Conservation (phyloP, 257 asterid species). For the Solanum bulbocastanum region DNA sequence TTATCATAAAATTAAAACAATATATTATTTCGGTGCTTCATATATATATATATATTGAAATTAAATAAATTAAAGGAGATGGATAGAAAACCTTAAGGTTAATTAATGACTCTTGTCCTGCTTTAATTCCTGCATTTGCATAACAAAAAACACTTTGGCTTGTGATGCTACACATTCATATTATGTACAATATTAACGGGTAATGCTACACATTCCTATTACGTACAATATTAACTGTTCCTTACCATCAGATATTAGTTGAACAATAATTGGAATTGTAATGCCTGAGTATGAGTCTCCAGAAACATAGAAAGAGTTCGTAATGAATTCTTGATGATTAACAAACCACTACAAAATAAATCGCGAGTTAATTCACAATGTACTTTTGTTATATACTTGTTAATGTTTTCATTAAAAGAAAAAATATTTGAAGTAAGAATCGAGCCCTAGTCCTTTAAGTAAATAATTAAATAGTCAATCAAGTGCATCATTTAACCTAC, state of each 20-base stretch:
- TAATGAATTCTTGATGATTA: constrained; percentile 13
- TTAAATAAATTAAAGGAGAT: background rate
- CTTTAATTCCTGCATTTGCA: constrained; percentile 20
- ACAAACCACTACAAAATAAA: constrained; percentile 27
- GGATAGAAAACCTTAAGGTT: constrained; percentile 15
- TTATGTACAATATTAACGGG: no score
- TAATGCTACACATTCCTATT: background rate
- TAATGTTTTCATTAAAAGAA: no score
- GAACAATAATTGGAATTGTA: constrained; percentile 14
- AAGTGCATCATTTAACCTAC: no score
- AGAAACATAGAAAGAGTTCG: constrained; percentile 14
- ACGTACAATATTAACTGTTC: background rate
- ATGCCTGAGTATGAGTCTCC: constrained; percentile 37
- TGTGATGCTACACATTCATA: background rate
- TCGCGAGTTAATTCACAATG: background rate
- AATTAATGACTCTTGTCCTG: constrained; percentile 16
- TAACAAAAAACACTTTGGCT: background rate
- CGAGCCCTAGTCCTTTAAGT: no score
- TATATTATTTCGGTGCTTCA: background rate
- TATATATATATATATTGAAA: background rate
- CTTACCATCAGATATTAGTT: constrained; percentile 17
- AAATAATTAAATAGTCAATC: no score
- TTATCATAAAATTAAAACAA: background rate
- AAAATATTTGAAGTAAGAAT: no score
- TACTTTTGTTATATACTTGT: background rate